Evolutionary conservation across 495 filamentous ascomycete genomes (phyloP), one percentile per base, ranked within the genome.

Genomic region (Hamigera avellanea): DNA sequence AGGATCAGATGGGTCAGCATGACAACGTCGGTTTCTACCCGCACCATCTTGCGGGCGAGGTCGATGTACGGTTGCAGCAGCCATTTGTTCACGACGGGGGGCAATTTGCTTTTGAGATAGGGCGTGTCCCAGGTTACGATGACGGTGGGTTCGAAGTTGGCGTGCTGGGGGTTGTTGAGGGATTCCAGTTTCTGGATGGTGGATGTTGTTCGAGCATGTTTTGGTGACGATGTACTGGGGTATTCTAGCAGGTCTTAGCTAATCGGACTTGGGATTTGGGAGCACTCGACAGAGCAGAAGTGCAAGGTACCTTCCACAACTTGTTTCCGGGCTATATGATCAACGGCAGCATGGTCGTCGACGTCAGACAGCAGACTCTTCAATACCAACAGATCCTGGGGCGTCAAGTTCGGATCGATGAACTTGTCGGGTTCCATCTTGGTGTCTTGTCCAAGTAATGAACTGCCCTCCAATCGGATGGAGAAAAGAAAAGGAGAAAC

Each of bases 1-100:
- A 84, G 58, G 8, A 86, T 49, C 2, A 89, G 61, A 57, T 89
- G 83, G 2, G 80, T 82, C 17, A 87, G 45, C 64, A 89, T 80
- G 17, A 89, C 73, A 14, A 86, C 78, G 50, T 85, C 80, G 4
- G 77, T 80, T 25, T 67, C 49, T 33, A 67, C 56, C 12, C 79
- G 73, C 6, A 78, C 73, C 13, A 80, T 57, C 2, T 41, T 45
- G 19, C 60, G 59, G 0, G 73, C 79, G 59, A 68, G 64, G 29
- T 49, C 45, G 36, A 70, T 54, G 44, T 82, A 83, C 2, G 73
- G 73, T 25, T 65, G 48, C 31, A 81, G 52, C 1, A 81, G 31
- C 42, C 59, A 64, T 32, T 55, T 43, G 41, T 66, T 58, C 13
- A 79, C 36, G 2, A 48, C 30, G 1, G 42, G 36, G 2, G 60